These are phyloP conservation scores for Alnus rubra DNA, from an alignment of 306 rosid genomes.

Conservation along the genomic window DNA sequence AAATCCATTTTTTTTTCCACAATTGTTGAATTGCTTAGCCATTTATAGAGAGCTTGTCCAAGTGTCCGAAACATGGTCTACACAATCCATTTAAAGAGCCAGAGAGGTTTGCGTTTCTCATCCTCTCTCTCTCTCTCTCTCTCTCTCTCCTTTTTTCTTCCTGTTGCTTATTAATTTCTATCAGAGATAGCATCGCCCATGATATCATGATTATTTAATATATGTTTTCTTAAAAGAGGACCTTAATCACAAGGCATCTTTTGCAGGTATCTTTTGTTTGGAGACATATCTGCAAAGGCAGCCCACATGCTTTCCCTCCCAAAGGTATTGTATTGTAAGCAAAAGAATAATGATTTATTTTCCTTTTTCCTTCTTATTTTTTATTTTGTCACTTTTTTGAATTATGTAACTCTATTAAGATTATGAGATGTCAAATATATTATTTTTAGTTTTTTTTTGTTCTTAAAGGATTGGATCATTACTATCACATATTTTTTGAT, in stretches of 20 bases:
- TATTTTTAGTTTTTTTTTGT: not conserved
- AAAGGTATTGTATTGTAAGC: constrained; percentile 48
- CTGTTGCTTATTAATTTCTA: not conserved
- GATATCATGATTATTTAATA: not conserved
- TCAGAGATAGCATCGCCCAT: not conserved
- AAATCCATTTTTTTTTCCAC: not conserved
- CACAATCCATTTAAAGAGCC: constrained; percentile 98
- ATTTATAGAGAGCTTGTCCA: constrained; percentile 78
- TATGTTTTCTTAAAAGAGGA: not conserved
- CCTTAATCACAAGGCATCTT: constrained; percentile 4
- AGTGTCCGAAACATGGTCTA: constrained; percentile 92
- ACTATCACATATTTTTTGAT: not conserved
- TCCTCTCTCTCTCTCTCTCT: not conserved
- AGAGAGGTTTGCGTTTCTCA: constrained; percentile 63
- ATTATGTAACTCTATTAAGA: not conserved
- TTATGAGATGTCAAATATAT: not conserved
- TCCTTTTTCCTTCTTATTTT: not conserved
- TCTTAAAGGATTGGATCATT: not conserved
- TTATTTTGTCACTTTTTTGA: constrained; percentile 15
- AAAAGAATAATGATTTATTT: constrained; percentile 1
- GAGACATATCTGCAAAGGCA: constrained; percentile 85
- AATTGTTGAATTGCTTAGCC: constrained; percentile 56
- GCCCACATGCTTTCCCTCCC: constrained; percentile 88
- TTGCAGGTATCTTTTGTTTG: constrained; percentile 81
- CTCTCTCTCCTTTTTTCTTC: not conserved